Evolutionary conservation across 164 flowering plant species (phyloP).

Genomic region (Santalum album): DNA sequence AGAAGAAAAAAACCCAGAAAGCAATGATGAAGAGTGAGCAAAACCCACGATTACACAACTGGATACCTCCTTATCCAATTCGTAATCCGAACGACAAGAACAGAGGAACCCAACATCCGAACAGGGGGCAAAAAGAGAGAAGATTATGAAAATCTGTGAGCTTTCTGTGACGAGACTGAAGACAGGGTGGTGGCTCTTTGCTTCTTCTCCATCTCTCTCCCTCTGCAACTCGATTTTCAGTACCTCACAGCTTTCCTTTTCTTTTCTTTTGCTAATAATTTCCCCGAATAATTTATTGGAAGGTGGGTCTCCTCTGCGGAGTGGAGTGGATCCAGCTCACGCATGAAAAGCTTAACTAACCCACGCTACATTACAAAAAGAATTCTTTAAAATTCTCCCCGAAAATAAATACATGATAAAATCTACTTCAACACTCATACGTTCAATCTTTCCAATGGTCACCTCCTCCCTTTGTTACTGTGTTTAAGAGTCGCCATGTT

Average conservation of each 20-base stretch:
- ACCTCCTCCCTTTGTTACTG: no score
- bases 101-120: no score
- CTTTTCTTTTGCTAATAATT: neutral
- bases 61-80: no score
- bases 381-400: neutral
- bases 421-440: neutral
- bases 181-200: neutral
- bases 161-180: neutral
- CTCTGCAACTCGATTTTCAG: neutral
- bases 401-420: no score
- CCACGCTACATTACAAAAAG: neutral
- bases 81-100: no score
- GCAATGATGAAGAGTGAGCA: neutral
- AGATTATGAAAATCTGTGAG: no score
- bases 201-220: neutral
- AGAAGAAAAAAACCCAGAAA: neutral
- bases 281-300: neutral
- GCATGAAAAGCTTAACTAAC: neutral
- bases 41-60: no score
- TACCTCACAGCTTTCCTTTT: neutral
- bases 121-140: no score
- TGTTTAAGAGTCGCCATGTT: no score
- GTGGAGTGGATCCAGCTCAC: conserved; percentile 7
- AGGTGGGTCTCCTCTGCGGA: neutral
- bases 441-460: neutral